phyloP scores from a whole-genome alignment of 108 stramenopile species.

The Cyclotella choctawhatcheeana region DNA sequence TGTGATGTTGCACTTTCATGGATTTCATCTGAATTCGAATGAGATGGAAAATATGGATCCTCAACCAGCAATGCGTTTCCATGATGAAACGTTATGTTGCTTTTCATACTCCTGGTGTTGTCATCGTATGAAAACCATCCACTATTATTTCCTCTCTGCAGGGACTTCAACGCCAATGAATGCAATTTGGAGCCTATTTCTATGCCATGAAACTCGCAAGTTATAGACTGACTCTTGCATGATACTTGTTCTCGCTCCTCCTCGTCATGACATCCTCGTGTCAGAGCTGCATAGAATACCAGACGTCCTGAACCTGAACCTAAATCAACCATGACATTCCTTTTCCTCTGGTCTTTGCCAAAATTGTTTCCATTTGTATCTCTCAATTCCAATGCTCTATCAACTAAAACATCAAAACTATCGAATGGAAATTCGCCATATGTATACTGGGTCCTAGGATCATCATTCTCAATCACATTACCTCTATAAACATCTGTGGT shows the following conservation, averaged over 20 bases:
- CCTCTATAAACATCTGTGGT: background rate
- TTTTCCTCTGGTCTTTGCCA: background rate
- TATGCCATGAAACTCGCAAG: slow-evolving; percentile 73
- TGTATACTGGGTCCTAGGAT: slow-evolving; percentile 66
- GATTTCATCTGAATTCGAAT: background rate
- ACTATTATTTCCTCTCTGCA: slow-evolving; percentile 34
- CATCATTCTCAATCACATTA: slow-evolving; percentile 36
- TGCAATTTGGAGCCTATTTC: slow-evolving; percentile 69
- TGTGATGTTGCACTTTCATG: background rate
- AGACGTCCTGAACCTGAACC: slow-evolving; percentile 82
- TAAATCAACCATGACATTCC: slow-evolving; percentile 61
- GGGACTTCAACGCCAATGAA: slow-evolving; percentile 50
- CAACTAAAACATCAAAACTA: slow-evolving; percentile 70
- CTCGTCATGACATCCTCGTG: slow-evolving; percentile 28
- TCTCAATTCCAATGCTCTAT: slow-evolving; percentile 51
- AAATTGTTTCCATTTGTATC: background rate
- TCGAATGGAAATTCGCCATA: slow-evolving; percentile 84
- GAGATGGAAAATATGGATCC: slow-evolving; percentile 29
- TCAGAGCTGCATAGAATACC: slow-evolving; percentile 64
- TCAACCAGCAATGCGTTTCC: slow-evolving; percentile 34
- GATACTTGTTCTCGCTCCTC: background rate
- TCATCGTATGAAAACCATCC: slow-evolving; percentile 22
- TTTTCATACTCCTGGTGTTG: background rate
- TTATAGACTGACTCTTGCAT: background rate
- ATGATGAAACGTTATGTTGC: slow-evolving; percentile 20